Percentiles rank a stretch among this genome's conserved stretches.
These are phyloP conservation scores for Cairneyella variabilis DNA, from an alignment of 495 filamentous ascomycete genomes.

Conservation along the genomic window DNA sequence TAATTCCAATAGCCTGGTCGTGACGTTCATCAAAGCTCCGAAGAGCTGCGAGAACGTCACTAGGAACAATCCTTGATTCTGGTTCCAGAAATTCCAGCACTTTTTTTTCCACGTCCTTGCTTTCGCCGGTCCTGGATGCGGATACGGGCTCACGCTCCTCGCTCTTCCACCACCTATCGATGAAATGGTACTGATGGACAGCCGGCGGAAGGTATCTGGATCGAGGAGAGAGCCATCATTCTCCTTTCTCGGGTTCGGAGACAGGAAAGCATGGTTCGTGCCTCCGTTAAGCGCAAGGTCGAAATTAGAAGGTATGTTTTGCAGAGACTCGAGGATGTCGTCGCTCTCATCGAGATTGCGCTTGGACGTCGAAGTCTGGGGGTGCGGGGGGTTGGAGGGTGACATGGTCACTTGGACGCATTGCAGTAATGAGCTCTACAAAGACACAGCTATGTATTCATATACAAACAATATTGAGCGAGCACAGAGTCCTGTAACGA, in stretches of 20 bases:
- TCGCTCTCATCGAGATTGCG: constrained; percentile 12
- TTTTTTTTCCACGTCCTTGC: constrained; percentile 29
- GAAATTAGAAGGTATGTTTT: constrained; percentile 22
- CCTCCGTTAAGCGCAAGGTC: constrained; percentile 21
- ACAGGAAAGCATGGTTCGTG: constrained; percentile 6
- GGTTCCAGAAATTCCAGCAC: constrained; percentile 32
- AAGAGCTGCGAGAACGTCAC: constrained; percentile 80
- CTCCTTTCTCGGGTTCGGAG: neutral
- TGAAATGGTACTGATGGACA: constrained; percentile 31
- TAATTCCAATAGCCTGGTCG: constrained; percentile 72
- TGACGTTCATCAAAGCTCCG: constrained; percentile 83
- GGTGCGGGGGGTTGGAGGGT: constrained; percentile 8
- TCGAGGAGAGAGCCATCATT: constrained; percentile 16
- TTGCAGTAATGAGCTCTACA: too few relatives aligned
- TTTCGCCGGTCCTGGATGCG: neutral
- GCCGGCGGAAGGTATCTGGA: constrained; percentile 28
- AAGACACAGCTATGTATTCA: neutral
- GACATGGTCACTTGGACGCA: constrained; percentile 21
- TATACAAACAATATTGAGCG: neutral
- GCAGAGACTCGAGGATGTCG: constrained; percentile 5
- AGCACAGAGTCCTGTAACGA: neutral
- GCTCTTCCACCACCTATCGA: constrained; percentile 3
- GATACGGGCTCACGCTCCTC: constrained; percentile 18
- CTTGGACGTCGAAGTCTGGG: constrained; percentile 8
- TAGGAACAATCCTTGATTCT: constrained; percentile 69